Conservation (phyloP, 1,284 basidiomycete species). For the Trichosporon asahii region DNA sequence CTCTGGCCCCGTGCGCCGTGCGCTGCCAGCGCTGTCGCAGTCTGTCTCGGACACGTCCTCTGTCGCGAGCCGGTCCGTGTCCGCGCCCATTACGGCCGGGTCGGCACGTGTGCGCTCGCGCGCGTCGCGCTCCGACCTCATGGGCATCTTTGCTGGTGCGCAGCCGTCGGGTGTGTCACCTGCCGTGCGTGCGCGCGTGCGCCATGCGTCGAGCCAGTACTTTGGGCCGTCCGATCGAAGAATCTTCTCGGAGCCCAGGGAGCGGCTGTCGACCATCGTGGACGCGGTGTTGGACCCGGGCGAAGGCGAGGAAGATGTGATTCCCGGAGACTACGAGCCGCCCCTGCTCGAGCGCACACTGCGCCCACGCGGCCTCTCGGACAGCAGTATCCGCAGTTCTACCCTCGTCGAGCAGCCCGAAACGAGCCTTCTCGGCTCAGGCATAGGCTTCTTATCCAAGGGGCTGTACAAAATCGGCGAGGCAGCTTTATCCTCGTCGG, state of each 20-base stretch:
- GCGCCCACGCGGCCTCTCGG: slow-evolving; percentile 73
- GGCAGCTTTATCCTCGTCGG: background rate
- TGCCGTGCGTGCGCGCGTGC: slow-evolving; percentile 24
- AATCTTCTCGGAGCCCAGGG: slow-evolving; percentile 17
- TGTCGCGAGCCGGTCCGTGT: slow-evolving; percentile 3
- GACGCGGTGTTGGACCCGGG: slow-evolving; percentile 71
- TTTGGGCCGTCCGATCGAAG: slow-evolving; percentile 25
- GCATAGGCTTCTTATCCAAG: background rate
- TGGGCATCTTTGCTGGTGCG: slow-evolving; percentile 79
- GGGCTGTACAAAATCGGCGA: slow-evolving; percentile 3
- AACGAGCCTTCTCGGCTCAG: background rate
- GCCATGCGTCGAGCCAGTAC: slow-evolving; percentile 37
- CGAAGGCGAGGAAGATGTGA: slow-evolving; percentile 41
- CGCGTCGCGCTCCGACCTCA: slow-evolving; percentile 43
- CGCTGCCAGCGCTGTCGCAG: slow-evolving; percentile 56
- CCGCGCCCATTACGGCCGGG: background rate
- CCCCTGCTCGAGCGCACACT: slow-evolving; percentile 63
- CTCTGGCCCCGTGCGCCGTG: slow-evolving; percentile 63
- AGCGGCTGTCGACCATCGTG: slow-evolving; percentile 61
- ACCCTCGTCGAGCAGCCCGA: slow-evolving; percentile 54
- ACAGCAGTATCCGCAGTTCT: slow-evolving; percentile 83
- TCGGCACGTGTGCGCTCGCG: slow-evolving; percentile 23
- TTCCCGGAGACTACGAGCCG: slow-evolving; percentile 46
- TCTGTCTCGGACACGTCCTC: background rate
- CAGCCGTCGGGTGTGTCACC: slow-evolving; percentile 53